These are phyloP conservation scores for Mycena galericulata DNA, from an alignment of 768 basidiomycete genomes.

Conservation along the genomic window DNA sequence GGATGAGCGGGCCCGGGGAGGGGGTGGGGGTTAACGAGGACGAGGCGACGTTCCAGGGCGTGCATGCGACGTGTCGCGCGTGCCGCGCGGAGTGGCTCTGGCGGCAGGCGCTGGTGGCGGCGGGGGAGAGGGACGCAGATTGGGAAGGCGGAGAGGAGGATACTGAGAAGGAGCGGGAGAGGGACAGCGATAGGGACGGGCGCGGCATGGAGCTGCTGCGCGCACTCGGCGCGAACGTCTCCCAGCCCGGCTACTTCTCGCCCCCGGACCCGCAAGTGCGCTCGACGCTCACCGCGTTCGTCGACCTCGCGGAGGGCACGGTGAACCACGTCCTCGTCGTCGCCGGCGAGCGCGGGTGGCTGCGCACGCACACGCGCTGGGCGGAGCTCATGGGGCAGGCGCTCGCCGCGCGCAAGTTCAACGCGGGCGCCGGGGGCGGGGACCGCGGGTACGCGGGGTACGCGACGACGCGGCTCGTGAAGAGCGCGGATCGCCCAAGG, in stretches of 20 bases:
- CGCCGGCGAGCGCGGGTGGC: conserved; percentile 80
- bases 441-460: neutral
- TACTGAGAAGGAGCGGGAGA: conserved; percentile 70
- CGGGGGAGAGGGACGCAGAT: conserved; percentile 61
- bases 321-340: conserved; percentile 70
- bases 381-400: conserved; percentile 76
- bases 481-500: conserved; percentile 22
- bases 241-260: conserved; percentile 35
- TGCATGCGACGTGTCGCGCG: conserved; percentile 74
- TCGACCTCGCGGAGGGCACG: conserved; percentile 79
- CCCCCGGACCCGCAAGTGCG: conserved; percentile 62
- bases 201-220: conserved; percentile 51
- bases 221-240: conserved; percentile 50
- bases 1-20: neutral
- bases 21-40: conserved; percentile 67
- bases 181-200: neutral
- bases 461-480: conserved; percentile 23
- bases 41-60: conserved; percentile 71
- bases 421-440: conserved; percentile 44
- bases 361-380: conserved; percentile 72
- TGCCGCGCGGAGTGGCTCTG: conserved; percentile 78
- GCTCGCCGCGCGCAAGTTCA: conserved; percentile 67
- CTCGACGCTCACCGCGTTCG: conserved; percentile 75
- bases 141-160: neutral
- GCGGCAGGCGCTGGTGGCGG: conserved; percentile 55